Percentiles rank a stretch among this genome's conserved stretches.
These are phyloP conservation scores for Scalesia atractyloides DNA, from an alignment of 129 eudicot genomes.

Conservation along the genomic window DNA sequence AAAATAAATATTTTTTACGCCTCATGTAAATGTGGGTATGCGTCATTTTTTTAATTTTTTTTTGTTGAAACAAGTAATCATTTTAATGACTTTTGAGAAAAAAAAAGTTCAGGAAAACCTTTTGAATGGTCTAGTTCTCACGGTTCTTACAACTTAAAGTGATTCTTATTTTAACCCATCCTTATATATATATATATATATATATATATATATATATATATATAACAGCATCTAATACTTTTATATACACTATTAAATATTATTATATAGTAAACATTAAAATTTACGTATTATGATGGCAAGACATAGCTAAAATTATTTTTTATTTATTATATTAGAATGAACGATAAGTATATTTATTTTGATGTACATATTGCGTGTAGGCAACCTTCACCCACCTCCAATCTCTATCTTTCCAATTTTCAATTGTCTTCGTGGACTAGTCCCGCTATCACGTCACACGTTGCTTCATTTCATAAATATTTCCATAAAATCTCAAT, in stretches of 20 bases:
- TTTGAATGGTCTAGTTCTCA: no score
- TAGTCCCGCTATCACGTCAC: conserved; percentile 30
- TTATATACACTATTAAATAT: background rate
- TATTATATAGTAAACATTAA: background rate
- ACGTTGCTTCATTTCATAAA: conserved; percentile 21
- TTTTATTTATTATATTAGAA: background rate
- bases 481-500: background rate
- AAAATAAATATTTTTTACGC: no score
- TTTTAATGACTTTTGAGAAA: no score
- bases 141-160: no score
- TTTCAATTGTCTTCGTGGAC: conserved; percentile 33
- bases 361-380: conserved; percentile 33
- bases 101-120: no score
- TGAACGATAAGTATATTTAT: background rate
- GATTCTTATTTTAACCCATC: no score
- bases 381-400: conserved; percentile 41
- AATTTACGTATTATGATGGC: background rate
- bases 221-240: no score
- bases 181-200: no score
- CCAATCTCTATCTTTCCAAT: conserved; percentile 30
- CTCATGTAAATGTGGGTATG: no score
- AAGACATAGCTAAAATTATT: background rate
- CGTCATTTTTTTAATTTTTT: no score
- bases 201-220: no score
- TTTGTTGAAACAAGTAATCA: no score